These are phyloP conservation scores for Chlamydomonas urium DNA, from an alignment of 139 green algal genomes.

Conservation along the genomic window DNA sequence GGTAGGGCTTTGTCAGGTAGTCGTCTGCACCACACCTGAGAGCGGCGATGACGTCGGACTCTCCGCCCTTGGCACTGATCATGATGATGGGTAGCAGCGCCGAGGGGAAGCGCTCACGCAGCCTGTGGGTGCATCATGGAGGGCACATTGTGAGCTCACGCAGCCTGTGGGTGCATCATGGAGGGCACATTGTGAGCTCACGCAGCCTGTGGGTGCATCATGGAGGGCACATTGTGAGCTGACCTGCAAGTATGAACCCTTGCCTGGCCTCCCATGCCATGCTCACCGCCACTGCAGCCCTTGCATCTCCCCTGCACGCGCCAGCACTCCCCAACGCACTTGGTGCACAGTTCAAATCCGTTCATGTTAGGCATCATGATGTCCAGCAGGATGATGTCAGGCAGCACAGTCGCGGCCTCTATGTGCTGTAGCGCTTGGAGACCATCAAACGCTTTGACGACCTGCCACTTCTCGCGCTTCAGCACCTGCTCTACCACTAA, in stretches of 20 bases:
- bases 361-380: slow-evolving; percentile 52
- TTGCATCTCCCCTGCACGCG: background rate
- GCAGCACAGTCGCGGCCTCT: slow-evolving; percentile 26
- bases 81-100: slow-evolving; percentile 58
- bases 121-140: background rate
- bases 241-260: no score
- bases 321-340: background rate
- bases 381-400: slow-evolving; percentile 40
- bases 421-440: slow-evolving; percentile 20
- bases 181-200: no score
- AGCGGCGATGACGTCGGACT: slow-evolving; percentile 43
- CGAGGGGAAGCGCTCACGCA: slow-evolving; percentile 26
- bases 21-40: slow-evolving; percentile 55
- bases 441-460: slow-evolving; percentile 43
- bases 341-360: slow-evolving; percentile 34
- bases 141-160: background rate
- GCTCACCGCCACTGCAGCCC: background rate
- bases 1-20: slow-evolving; percentile 70
- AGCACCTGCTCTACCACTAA: slow-evolving; percentile 35
- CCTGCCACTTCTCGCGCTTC: slow-evolving; percentile 36
- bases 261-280: no score
- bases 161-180: no score
- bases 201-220: no score
- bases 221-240: no score
- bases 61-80: slow-evolving; percentile 35